Conservation (phyloP, 1,284 basidiomycete species). For the Trichosporon coremiiforme region DNA sequence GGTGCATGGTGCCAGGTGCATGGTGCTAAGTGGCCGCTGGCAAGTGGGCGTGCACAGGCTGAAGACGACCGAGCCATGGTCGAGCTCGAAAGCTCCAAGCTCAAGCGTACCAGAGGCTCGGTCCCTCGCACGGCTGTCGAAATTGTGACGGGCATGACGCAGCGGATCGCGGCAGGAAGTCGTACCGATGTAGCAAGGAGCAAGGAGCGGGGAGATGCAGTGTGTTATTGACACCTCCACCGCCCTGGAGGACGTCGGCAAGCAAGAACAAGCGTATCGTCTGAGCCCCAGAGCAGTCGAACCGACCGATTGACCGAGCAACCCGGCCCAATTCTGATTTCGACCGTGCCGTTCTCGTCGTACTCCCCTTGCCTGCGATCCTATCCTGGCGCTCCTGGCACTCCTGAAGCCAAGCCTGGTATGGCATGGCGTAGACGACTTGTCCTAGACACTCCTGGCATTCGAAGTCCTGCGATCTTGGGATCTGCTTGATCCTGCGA, state of each 20-base stretch:
- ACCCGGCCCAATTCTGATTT: slow-evolving; percentile 15
- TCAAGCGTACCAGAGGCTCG: neutral
- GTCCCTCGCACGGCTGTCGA: neutral
- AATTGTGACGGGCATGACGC: slow-evolving; percentile 3
- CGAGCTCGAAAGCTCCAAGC: neutral
- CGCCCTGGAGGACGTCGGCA: neutral
- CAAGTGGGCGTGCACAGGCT: slow-evolving; percentile 9
- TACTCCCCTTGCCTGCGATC: slow-evolving; percentile 4
- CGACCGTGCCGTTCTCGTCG: slow-evolving; percentile 12
- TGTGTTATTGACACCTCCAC: slow-evolving; percentile 10
- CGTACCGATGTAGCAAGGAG: slow-evolving; percentile 2
- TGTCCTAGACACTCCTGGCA: neutral
- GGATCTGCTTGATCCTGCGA: slow-evolving; percentile 16
- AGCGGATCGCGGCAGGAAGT: slow-evolving; percentile 6
- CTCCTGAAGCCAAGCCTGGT: neutral
- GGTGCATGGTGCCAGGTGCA: neutral
- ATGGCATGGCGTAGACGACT: neutral
- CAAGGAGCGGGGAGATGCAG: neutral
- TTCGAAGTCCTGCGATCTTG: neutral
- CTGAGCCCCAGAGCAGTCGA: neutral
- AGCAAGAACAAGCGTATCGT: neutral
- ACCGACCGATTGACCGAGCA: slow-evolving; percentile 8
- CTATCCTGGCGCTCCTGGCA: slow-evolving; percentile 13
- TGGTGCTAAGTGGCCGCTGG: neutral
- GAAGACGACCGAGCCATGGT: neutral